These are phyloP conservation scores for Russula sp. DNA, from an alignment of 768 basidiomycete species.

Conservation along the genomic window DNA sequence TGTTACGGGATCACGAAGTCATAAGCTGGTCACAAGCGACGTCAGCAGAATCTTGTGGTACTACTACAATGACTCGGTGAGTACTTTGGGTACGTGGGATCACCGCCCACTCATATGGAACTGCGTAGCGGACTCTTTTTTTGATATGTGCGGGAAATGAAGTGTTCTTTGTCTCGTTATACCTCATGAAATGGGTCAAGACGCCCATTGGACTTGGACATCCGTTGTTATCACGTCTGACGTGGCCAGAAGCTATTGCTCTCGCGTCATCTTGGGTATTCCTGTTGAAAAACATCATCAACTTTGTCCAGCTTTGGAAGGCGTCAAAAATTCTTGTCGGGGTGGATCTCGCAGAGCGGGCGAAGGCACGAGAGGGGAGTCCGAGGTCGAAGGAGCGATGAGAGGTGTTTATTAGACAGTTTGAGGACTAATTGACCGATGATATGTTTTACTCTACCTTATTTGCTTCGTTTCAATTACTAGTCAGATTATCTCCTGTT, in stretches of 20 bases:
- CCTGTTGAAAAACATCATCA: conserved; percentile 84
- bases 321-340: conserved; percentile 93
- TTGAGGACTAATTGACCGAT: not conserved
- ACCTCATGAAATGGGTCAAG: conserved; percentile 83
- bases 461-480: not conserved
- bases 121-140: conserved; percentile 73
- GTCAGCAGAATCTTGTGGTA: conserved; percentile 88
- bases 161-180: conserved; percentile 90
- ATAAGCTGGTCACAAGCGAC: conserved; percentile 89
- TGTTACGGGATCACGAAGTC: conserved; percentile 88
- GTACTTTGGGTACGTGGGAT: conserved; percentile 33
- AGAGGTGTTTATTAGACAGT: conserved; percentile 16
- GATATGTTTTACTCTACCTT: conserved; percentile 20
- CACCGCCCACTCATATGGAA: not conserved
- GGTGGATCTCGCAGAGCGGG: conserved; percentile 85
- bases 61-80: conserved; percentile 91
- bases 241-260: conserved; percentile 77
- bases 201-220: conserved; percentile 51
- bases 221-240: conserved; percentile 44
- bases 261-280: conserved; percentile 63
- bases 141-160: conserved; percentile 94
- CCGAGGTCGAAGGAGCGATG: conserved; percentile 26
- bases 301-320: conserved; percentile 97
- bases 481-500: not conserved
- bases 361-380: conserved; percentile 52